Base-by-base conservation (phyloP, 2,329 filamentous ascomycete species). In the Trichoderma sp. region DNA sequence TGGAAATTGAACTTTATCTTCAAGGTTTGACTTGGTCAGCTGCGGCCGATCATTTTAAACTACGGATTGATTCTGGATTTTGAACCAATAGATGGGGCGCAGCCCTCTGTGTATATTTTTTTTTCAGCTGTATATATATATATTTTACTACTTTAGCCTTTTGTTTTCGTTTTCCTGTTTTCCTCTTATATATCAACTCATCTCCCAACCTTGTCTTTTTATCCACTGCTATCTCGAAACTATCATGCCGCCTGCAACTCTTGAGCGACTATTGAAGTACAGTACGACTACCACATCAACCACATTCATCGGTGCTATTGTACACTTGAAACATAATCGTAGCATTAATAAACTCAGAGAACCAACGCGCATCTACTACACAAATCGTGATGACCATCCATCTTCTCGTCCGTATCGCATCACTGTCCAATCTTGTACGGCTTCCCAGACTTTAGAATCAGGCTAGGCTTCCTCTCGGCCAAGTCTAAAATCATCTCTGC, bases 391-490 rank as follows among this genome's bases (percentile, higher is more conserved):
- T 12, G 11, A 24, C n/a, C 1, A 21, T 24, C 43, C 47, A 24
- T 12, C n/a, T 24, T 24, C 9, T 24, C 32, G 7, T 26, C 24
- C 24, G 0, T n/a, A 21, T 5, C n/a, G 9, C 47, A 51, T 69
- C 36, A 69, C 32, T 70, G 39, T 12, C 73, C 73, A 43, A 73
- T 56, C 26, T 72, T 57, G 21, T 74, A 75, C 15, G 73, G 69
- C n/a, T 51, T 60, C 14, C 72, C 39, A 18, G 73, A 63, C 43
- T 78, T 76, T 11, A 83, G 72, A 56, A 97, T 86, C 74, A 97
- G 80, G 80, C 94, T 87, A 3, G 95, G 95, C 81, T 95, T 96
- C 79, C 94, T 84, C 79, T 91, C 90, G 1, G 93, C 94, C 58
- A 97, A 79, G 83, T 97, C 92, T 57, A 97, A 83, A 11, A 84